Base-by-base conservation (phyloP, 2,329 filamentous ascomycete species). In the Trichoderma guizhouense region DNA sequence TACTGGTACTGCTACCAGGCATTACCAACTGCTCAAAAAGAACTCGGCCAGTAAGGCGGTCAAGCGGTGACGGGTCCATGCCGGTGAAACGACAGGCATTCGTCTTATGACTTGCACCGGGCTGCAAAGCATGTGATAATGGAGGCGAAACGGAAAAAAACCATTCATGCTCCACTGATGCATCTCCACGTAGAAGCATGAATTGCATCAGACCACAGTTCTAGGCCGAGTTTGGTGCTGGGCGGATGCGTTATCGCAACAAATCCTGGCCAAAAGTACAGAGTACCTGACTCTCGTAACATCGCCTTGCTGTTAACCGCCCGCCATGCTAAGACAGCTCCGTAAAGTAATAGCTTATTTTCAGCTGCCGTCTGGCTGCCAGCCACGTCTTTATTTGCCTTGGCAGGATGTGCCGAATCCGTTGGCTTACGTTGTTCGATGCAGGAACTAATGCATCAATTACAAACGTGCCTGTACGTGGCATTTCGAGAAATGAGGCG, bases 91-190 rank as follows among this genome's bases (percentile, higher is more conserved):
- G 36, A 30, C 34, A 28, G n/a, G 43, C 30, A 32, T 57, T 26
- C 7, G 53, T 26, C 53, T 34, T 12, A 47, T 51, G 34, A 21
- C 34, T 34, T 61, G 18, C 28, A 21, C 14, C 26, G 47, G 47
- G n/a, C 30, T 61, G 30, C 28, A 26, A 69, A 69, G 67, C 67
- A 69, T 69, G 67, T 69, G 67, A 69, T 69, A 53, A 62, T 69
- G 67, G 67, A 58, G 67, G 57, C 39, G 14, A 61, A 26, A 30
- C 14, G 47, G 21, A 36, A 28, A 39, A 57, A 57, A 57, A 36
- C 15, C 36, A 34, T 18, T 21, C 47, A 21, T 69, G 67, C 67
- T 69, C 67, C 67, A 69, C 67, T 69, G 57, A 62, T n/a, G 14
- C 7, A 61, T 61, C 39, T 62, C 67, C 67, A 69, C 67, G 57